Evolutionary conservation across 352 stramenopile species (phyloP), one percentile per base, ranked within the genome.

Genomic region (Salisapilia sapeloensis): DNA sequence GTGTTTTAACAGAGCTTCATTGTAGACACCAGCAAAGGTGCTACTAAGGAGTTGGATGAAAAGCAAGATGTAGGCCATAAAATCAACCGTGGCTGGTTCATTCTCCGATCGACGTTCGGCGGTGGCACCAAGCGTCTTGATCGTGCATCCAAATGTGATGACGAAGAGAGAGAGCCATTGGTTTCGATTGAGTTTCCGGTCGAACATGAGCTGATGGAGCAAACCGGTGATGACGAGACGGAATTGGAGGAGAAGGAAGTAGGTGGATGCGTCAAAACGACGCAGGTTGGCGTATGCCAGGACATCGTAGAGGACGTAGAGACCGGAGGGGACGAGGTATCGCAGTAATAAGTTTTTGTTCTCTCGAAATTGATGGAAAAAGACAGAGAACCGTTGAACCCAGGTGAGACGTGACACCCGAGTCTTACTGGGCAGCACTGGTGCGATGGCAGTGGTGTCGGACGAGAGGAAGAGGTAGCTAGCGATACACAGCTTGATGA

Each of bases 251-350:
- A 86, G 34, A 18, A 86, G 25, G 24, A 84, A 86, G 39, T 86
- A 86, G 15, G 71, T 86, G 3, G 67, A 42, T 32, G 71, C 61
- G 40, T 86, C 67, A 32, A 86, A 82, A 9, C 52, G 47, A 7
- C 64, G 57, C 26, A 84, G 40, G 42, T 86, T 86, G n/a, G 84
- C 56, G 48, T 86, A 84, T 24, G 71, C 78, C 30, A 86, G 46
- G 26, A 84, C 66, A 38, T 86, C 71, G 48, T 86, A 84, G 29
- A 83, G 47, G 13, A 78, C 71, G 56, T 86, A 86, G 15, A 86
- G 51, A 0, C 64, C 65, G 13, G 67, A 66, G 0, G 71, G 71
- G 23, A 86, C 67, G 31, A 84, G 56, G 57, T 86, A 86, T 14
- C 64, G 58, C 41, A 74, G 36, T 13, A 83, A 39, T 10, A 86